Evolutionary conservation across 345 rosid genomes (phyloP), one percentile per base, ranked within the genome.

Genomic region (Hypericum androsaemum): DNA sequence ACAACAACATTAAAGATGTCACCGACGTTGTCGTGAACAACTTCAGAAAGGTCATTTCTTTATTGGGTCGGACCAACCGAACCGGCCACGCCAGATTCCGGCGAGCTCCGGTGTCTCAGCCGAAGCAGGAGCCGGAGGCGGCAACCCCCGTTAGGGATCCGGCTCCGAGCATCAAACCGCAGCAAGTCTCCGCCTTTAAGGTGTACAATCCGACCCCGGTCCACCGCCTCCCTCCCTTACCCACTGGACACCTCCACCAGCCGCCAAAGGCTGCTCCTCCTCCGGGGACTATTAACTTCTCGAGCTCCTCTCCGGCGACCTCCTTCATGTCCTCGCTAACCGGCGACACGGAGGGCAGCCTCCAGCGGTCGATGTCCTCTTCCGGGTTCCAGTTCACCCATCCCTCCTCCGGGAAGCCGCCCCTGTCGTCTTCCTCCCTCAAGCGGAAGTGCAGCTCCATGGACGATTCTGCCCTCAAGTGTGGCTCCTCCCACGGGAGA

Each of bases 1-100:
- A 22, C 32, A 22, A 22, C 32, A 67, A 77, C 60, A 76, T 84
- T 57, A 56, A 64, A 55, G 80, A 74, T 14, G 87, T 79, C 12
- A 75, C 92, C 3, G 96, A 80, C 50, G 77, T 72, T 37, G 83
- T 87, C 10, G 96, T 90, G 7, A 74, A 74, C 64, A 81, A 72
- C 46, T 90, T 90, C 75, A 81, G 69, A 61, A 90, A 77, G 60
- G 74, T 90, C 10, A 84, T 87, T 37, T 82, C 89, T 50, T 52
- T 90, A 10, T 75, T 90, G 37, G 95, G 65, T 39, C 72, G 77
- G 13, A 69, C 79, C 75, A 15, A 60, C 5, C 79, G 89, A 72
- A 80, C 82, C 5, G 96, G 98, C 14, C 98, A 87, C 54, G 96
- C 98, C 38, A 80, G 98, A 32, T 90, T 90, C 61, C 74, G 95